Base-by-base conservation (phyloP, 169 alveolate species). In the Babesia caballi region DNA sequence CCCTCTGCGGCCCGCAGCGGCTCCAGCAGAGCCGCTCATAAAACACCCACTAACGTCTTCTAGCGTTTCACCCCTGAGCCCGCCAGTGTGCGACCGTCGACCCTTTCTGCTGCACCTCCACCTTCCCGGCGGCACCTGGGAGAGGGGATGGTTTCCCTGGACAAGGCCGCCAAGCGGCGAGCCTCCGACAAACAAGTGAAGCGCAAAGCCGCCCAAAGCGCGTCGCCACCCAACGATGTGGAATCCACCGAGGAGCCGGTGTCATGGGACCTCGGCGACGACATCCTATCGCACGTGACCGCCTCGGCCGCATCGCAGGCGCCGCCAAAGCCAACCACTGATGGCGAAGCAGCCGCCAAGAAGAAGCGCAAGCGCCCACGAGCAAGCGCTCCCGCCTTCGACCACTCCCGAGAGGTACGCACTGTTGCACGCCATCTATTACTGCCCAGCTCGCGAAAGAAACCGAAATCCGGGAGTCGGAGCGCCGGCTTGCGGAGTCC, bases 391-490 rank as follows among this genome's bases (percentile, higher is more conserved):
- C 38, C 60, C 38, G 27, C n/a, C 14, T 63, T 63, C 50, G 73
- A 63, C 60, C 60, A 27, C 23, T 15, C 58, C 44, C 30, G 35
- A 14, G 73, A 63, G 73, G 73, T 63, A 27, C 21, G 58, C 41
- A 1, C 21, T 42, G 19, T 14, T 59, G 27, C 0, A 12, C 6
- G 28, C 5, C 0, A 3, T 12, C 14, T 46, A 7, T 25, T 49
- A 8, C 9, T 4, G 14, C 54, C 56, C 38, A 78, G 87, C 52
- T 46, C 35, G 87, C 75, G 15, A 81, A 71, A 32, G 88, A 81
- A 44, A 40, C 44, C n/a, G 59, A 81, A 19, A 35, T 81, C 11
- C 77, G 88, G n/a, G 81, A 47, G 15, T 17, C 56, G 32, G 88
- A 81, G 84, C 44, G 54, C 7, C 47, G 80, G 9, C 23, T 56